A percentile compares a stretch with the other conserved stretches of the same genome.
Evolutionary conservation across 1,284 basidiomycete genomes (phyloP).

Genomic region (Fomitopsis betulina): DNA sequence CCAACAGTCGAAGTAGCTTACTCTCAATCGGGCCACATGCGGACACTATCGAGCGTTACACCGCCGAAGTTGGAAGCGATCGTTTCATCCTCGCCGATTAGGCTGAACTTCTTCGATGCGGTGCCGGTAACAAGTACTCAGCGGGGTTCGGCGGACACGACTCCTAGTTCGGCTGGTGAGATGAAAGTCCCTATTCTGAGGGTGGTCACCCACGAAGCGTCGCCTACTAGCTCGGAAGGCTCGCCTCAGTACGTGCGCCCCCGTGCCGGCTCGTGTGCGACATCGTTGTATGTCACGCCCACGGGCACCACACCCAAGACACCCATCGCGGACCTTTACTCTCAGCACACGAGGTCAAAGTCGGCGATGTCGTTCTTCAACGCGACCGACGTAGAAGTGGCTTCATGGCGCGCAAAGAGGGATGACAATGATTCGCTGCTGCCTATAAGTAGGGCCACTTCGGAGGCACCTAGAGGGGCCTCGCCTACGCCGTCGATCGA

Average conservation of each 20-base stretch:
- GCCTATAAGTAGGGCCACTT: constrained; percentile 12
- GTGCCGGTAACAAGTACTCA: background rate
- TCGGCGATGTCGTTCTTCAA: constrained; percentile 31
- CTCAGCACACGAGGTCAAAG: constrained; percentile 22
- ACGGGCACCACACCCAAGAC: constrained; percentile 26
- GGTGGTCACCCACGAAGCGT: background rate
- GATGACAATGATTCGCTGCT: background rate
- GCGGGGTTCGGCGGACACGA: background rate
- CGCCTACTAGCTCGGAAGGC: background rate
- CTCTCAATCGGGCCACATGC: background rate
- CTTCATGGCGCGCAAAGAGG: background rate
- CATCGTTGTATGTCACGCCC: constrained; percentile 24
- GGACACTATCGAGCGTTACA: constrained; percentile 27
- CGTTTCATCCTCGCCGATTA: constrained; percentile 43
- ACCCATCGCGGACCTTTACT: constrained; percentile 45
- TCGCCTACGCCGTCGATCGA: constrained; percentile 24
- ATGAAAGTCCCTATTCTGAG: background rate
- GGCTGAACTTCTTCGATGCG: constrained; percentile 34
- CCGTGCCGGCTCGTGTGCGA: constrained; percentile 22
- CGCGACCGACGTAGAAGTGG: constrained; percentile 22
- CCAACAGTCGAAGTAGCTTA: background rate
- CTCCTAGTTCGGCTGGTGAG: background rate
- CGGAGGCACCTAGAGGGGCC: constrained; percentile 12
- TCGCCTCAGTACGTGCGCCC: constrained; percentile 4
- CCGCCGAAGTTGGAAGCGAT: constrained; percentile 48